Base-by-base conservation (phyloP, 2,329 filamentous ascomycete genomes). In the Xylaria sp. region DNA sequence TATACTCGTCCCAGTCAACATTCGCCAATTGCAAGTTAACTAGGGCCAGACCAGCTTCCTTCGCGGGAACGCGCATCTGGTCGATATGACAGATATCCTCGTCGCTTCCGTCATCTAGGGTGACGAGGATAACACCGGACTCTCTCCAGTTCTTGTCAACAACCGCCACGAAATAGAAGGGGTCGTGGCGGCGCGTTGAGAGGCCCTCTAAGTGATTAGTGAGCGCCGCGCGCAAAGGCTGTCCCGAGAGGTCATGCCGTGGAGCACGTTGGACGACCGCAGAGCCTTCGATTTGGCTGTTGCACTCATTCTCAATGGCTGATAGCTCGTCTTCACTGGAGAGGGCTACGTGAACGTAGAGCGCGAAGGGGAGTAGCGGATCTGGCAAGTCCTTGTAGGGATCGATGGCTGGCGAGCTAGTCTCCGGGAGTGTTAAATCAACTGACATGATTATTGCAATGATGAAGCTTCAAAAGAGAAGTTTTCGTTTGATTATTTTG, bases 71-170 rank as follows among this genome's bases (percentile, higher is more conserved):
- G 9, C 30, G 19, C 45, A 64, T 19, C 45, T 48, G 30, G 36
- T 64, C 61, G 21, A 58, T 30, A 14, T 7, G 14, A 34, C 30
- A 30, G 53, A 21, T 5, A 2, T 21, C 42, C 6, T 36, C 54
- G 14, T 64, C 61, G n/a, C 19, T 21, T 8, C 17, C 54, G 8
- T 64, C 54, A 17, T 59, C 42, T 30, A 57, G 3, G 4, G 61
- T n/a, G 2, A 64, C 61, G 19, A 64, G 14, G 47, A 58, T n/a
- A 11, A 64, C 51, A 1, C 61, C 61, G 17, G 19, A 9, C 9
- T 42, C 27, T 34, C n/a, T 58, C 61, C 61, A 64, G 9, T 64
- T 17, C 4, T 19, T 7, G 7, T 64, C 61, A 12, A 53, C 54
- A 12, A 58, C 54, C 1, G 61, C 61, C 3, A 56, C 47, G 45